Evolutionary conservation across 805 yeast species (phyloP), one percentile per base, ranked within the genome.

Genomic region (Candida adriatica): DNA sequence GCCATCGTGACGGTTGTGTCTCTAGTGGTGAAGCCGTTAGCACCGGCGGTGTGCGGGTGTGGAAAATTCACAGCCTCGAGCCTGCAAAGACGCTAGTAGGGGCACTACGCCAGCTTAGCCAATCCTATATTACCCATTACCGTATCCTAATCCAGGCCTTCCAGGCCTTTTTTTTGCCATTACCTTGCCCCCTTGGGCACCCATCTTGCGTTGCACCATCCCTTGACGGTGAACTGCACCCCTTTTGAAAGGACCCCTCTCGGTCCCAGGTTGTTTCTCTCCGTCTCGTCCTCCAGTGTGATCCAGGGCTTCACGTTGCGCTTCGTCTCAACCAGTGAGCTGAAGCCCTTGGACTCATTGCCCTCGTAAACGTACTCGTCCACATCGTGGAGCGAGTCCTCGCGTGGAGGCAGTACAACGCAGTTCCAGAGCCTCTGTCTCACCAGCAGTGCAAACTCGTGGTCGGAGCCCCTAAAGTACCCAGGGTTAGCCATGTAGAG

Each of bases 381-480:
- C 8, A 55, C 31, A 14, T 62, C 63, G 8, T 48, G 13, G 3
- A 30, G 37, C 1, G 44, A 37, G 41, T 74, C 82, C 2, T 40
- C 35, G 26, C 79, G 56, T 16, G 80, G 78, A 4, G 69, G 66
- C 19, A 75, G 48, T 5, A 75, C 60, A 11, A 75, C 75, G 30
- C 59, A 62, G 22, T 61, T 58, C 78, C 78, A 73, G 27, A 74
- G 50, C 45, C 70, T 66, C 27, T 71, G 73, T 33, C 73, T 55
- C 4, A 73, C 61, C 13, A 61, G 34, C 7, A 59, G 47, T 1
- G 70, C 69, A 15, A 72, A 42, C 29, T 56, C 61, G 5, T 58
- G 61, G 20, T 55, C 51, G 15, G 39, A 40, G 7, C 36, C 39
- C 11, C 36, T 24, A 27, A 23, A 38, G n/a, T 18, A 15, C 2